phyloP scores from a whole-genome alignment of 1,284 basidiomycete genomes.

The Takashimella tepidaria region DNA sequence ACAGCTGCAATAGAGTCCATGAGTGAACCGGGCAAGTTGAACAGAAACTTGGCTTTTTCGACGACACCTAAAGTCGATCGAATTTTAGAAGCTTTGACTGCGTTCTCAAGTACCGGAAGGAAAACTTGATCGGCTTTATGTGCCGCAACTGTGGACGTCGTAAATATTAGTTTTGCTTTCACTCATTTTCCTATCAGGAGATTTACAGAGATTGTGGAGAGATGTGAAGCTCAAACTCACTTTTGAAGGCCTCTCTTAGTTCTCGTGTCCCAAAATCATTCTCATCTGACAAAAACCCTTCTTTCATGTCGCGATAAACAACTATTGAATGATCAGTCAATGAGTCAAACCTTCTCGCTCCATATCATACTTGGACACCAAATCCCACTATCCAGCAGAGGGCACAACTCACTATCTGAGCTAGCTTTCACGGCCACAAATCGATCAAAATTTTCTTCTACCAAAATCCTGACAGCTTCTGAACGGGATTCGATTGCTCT shows the following conservation, averaged over 20 bases:
- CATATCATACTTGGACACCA: not conserved
- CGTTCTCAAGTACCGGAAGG: constrained; percentile 91
- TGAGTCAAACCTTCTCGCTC: not conserved
- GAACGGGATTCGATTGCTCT: constrained; percentile 79
- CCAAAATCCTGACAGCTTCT: constrained; percentile 86
- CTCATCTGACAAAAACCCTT: constrained; percentile 69
- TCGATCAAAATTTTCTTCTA: constrained; percentile 96
- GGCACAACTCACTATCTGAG: constrained; percentile 69
- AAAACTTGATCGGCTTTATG: constrained; percentile 94
- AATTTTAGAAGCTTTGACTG: constrained; percentile 88
- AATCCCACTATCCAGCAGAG: not conserved
- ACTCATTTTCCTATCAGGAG: not conserved
- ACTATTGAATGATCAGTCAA: constrained; percentile 53
- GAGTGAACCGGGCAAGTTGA: constrained; percentile 91
- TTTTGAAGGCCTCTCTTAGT: constrained; percentile 74
- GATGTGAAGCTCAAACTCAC: constrained; percentile 50
- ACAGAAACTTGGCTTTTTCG: constrained; percentile 96
- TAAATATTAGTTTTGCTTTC: too few species aligned
- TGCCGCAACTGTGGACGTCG: constrained; percentile 52
- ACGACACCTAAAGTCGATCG: constrained; percentile 91
- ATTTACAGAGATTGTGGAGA: not conserved
- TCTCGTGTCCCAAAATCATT: constrained; percentile 80
- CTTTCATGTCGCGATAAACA: constrained; percentile 87
- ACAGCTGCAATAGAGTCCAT: constrained; percentile 84
- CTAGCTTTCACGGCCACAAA: constrained; percentile 97